phyloP scores from a whole-genome alignment of 2,329 filamentous ascomycete species.

The Claviceps purpurea region DNA sequence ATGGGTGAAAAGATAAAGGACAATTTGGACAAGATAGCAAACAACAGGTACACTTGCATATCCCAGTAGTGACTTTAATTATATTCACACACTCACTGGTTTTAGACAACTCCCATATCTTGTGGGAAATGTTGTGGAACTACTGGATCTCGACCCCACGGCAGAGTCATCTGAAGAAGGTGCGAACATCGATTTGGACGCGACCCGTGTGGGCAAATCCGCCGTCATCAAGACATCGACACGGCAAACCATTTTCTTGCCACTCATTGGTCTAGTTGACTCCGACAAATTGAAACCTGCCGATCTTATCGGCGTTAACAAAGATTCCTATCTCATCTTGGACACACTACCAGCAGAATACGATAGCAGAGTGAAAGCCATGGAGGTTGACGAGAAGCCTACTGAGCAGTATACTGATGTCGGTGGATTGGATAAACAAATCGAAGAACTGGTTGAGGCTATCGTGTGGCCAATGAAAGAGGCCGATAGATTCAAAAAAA shows the following conservation, averaged over 20 bases:
- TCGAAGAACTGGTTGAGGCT: slow-evolving; percentile 94
- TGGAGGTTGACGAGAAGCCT: slow-evolving; percentile 99
- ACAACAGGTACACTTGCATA: slow-evolving; percentile 62
- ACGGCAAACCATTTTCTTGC: slow-evolving; percentile 94
- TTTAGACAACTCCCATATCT: slow-evolving; percentile 89
- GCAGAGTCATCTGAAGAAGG: slow-evolving; percentile 95
- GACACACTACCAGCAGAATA: slow-evolving; percentile 97
- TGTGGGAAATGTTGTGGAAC: slow-evolving; percentile 94
- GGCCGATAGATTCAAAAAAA: slow-evolving; percentile 97
- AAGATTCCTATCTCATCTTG: slow-evolving; percentile 94
- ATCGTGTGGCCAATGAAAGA: slow-evolving; percentile 99
- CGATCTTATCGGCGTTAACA: slow-evolving; percentile 96
- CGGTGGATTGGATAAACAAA: slow-evolving; percentile 95
- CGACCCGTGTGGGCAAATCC: slow-evolving; percentile 91
- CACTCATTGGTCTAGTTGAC: slow-evolving; percentile 91
- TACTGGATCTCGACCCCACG: slow-evolving; percentile 90
- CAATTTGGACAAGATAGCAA: slow-evolving; percentile 96
- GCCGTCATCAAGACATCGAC: slow-evolving; percentile 99
- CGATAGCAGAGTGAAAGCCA: slow-evolving; percentile 96
- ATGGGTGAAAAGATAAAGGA: slow-evolving; percentile 99
- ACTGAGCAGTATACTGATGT: slow-evolving; percentile 99
- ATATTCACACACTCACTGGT: slow-evolving; percentile 4
- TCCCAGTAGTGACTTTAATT: background rate
- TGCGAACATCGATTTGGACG: slow-evolving; percentile 96
- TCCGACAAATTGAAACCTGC: slow-evolving; percentile 89